Base-by-base conservation (phyloP, 73 alveolate genomes). In the Breviolum minutum region DNA sequence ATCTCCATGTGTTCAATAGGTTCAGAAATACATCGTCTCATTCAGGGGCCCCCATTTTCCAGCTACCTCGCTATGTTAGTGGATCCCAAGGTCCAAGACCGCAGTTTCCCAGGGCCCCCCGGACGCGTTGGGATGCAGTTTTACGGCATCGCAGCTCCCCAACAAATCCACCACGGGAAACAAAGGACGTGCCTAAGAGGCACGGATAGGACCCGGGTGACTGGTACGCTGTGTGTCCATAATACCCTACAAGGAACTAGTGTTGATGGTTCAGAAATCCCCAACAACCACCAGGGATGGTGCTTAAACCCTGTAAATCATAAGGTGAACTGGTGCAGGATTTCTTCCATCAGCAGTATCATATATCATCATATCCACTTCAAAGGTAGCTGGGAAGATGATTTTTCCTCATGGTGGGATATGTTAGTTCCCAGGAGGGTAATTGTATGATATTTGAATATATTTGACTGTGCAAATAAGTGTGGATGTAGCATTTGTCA, bases 111-210 rank as follows among this genome's bases (percentile, higher is more conserved):
- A 14, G 11, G 16, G 85, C 63, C 85, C 63, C 7, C 61, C 61
- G 30, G 61, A 20, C 92, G 71, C 76, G 0, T 29, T 9, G 6
- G 79, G 79, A 17, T 26, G 24, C n/a, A 86, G 80, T 30, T 63
- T 61, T 80, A 63, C 94, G 63, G 94, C 94, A 63, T 86, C 94
- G 20, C 80, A 61, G 27, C 80, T 63, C 22, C 94, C 94, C 63
- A 86, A 79, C 14, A 86, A 32, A 63, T 86, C 94, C 94, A 86
- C 94, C 94, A 86, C 94, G 9, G 94, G 80, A 27, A n/a, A 63
- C 8, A 86, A n/a, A 79, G 27, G 63, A 16, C 26, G 6, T 62
- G 80, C 94, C 94, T 86, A 19, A 32, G 48, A 13, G 61, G 62
- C 14, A 12, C 60, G 84, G 16, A 6, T 10, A n/a, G 62, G 0